Evolutionary conservation across 2,329 filamentous ascomycete genomes (phyloP), one percentile per base, ranked within the genome.

Genomic region (Camillea tinctor): DNA sequence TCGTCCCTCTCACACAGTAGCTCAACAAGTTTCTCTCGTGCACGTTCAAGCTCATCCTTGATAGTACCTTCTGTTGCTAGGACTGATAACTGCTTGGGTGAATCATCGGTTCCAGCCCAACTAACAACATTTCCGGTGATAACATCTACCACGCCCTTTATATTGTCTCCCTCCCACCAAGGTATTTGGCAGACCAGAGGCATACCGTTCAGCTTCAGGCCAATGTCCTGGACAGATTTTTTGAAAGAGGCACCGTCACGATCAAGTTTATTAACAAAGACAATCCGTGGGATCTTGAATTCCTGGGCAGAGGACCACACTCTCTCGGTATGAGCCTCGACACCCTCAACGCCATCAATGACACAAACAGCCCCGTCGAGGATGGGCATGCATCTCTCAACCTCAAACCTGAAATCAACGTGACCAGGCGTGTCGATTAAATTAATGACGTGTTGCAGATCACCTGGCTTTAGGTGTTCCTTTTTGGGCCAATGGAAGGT

Each of bases 381-480:
- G 36, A 97, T 90, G 20, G 92, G 88, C 6, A 98, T 80, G 30
- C 94, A 98, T 13, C 95, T 87, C 66, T 97, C 84, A 2, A 98
- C 95, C 74, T 99, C 95, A 71, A 98, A 98, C 0, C 94, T 93
- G 69, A 99, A 99, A 74, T 99, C 95, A 21, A 96, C 93, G 72
- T 99, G 95, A 1, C 95, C 95, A 1, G 95, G 95, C 0, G 95
- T 98, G 73, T 99, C 95, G 61, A 99, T 98, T 1, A 97, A 80
- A 72, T 97, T 97, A 74, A 97, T 88, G 4, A 88, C 91, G 58
- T 72, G 62, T 40, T 68, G 68, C 13, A 49, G 58, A 9, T 51
- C 57, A 20, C 53, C 63, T 3, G 64, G 54, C 22, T 54, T 54
- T 23, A 75, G 75, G 58, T 78, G 70, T 36, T 79, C 73, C 48